A percentile compares a stretch with the other conserved stretches of the same genome.
phyloP scores from a whole-genome alignment of 495 filamentous ascomycete species.

The Platismatia glauca region DNA sequence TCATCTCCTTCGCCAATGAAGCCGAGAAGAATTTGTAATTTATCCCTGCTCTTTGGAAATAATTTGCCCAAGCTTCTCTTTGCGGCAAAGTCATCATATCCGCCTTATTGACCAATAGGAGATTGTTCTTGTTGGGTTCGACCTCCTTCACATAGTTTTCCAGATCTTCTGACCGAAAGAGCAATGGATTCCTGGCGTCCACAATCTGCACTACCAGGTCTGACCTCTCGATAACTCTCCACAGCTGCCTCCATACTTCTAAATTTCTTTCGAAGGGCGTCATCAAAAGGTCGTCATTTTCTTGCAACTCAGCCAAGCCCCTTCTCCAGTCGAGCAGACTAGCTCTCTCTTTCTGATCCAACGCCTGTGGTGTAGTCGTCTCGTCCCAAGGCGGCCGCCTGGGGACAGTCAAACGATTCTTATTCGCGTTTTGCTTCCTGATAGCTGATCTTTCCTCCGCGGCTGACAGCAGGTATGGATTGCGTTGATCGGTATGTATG shows the following conservation, averaged over 20 bases:
- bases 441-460: conserved; percentile 72
- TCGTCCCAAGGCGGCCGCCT: conserved; percentile 83
- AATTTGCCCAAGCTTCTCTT: conserved; percentile 75
- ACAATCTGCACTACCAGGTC: conserved; percentile 98
- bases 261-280: conserved; percentile 97
- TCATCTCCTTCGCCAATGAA: conserved; percentile 76
- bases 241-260: conserved; percentile 97
- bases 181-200: conserved; percentile 86
- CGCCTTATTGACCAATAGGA: conserved; percentile 95
- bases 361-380: conserved; percentile 67
- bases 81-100: conserved; percentile 96
- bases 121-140: conserved; percentile 75
- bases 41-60: conserved; percentile 74
- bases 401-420: conserved; percentile 72
- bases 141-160: conserved; percentile 93
- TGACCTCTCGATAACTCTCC: conserved; percentile 95
- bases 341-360: conserved; percentile 71
- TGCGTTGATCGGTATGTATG: conserved; percentile 89
- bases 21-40: conserved; percentile 95
- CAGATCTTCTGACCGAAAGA: conserved; percentile 90
- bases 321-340: conserved; percentile 83
- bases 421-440: conserved; percentile 74
- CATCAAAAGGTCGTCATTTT: conserved; percentile 89
- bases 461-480: conserved; percentile 84
- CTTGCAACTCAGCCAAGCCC: conserved; percentile 83